Evolutionary conservation across 306 rosid genomes (phyloP), one percentile per base, ranked within the genome.

Genomic region (Rosa chinensis): DNA sequence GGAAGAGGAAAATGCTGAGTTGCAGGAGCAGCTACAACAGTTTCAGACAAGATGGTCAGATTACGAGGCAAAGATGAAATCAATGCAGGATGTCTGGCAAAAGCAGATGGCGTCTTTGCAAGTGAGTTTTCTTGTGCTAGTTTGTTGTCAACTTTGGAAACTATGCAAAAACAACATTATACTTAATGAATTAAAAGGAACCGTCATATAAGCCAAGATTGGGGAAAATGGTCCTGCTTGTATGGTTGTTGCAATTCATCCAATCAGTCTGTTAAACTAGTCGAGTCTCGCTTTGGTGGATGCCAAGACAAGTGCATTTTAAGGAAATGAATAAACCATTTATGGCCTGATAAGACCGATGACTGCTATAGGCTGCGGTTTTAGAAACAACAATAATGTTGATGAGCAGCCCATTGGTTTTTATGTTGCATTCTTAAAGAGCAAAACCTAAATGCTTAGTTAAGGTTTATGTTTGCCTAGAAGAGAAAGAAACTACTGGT

Each of bases 1-100:
- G 86, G 98, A 93, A 84, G 96, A 75, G 89, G 98, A 93, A 90
- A 96, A 91, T 84, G 74, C 82, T 20, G 92, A 89, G 62, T 80
- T 96, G 87, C 90, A 82, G 79, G 99, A 93, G 79, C 91, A 89
- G 42, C 88, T 93, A 68, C 88, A 82, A 49, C 93, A 90, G 75
- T 88, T 78, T 75, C 93, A 96, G 88, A 80, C 78, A 35, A 88
- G 93, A 80, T 93, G 99, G 99, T 86, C 86, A 80, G 96, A 96
- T n/a, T 91, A 96, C 32, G 98, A 96, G 84, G 88, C 67, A 45
- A 96, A 84, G 92, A 93, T 96, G 99, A 93, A 90, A 84, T 81
- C 96, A 62, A 91, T 91, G 99, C 98, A 96, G 87, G 97, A 93
- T 17, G 82, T 80, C 88, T 96, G 98, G 98, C 97, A 93, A 87